Evolutionary conservation across 2,329 filamentous ascomycete genomes (phyloP), one percentile per base, ranked within the genome.

Genomic region (Pyricularia grisea): DNA sequence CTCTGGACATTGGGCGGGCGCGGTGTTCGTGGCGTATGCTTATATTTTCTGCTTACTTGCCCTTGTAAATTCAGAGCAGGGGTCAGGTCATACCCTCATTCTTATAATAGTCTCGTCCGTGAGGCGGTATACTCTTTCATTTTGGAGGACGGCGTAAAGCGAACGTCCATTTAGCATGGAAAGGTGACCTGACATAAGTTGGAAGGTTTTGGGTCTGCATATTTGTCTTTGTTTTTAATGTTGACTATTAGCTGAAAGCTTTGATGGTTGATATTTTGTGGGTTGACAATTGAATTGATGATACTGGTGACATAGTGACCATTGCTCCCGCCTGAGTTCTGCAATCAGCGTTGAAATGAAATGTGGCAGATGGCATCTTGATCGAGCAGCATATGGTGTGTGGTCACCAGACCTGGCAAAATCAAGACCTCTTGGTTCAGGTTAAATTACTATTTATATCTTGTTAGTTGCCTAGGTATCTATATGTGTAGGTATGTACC

Each of bases 11-110:
- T 73, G 75, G 72, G 79, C 77, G 74, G 79, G 78, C 77, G 75
- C 72, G 81, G 81, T 79, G 81, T 82, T 81, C 73, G 73, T 74
- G 81, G 81, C 78, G 80, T 79, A 78, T 75, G 70, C 65, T 66
- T 33, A 27, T 60, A 17, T 36, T 31, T 65, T 65, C 17, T 36
- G 25, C 2, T 33, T 60, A n/a, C 55, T 60, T 66, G 20, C 31
- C 31, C 25, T 66, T 23, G 2, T 50, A 36, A 23, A 4, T 20
- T 36, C 17, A 30, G 31, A 27, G 7, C 25, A 42, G n/a, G 31
- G 33, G 65, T 66, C n/a, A 50, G 65, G 33, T 28, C 25, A 27
- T 27, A 50, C 65, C 65, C 63, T 42, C 65, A 42, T 66, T 61
- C n/a, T 50, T 27, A 66, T 66, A 66, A 66, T 66, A 50, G 65